Percentiles rank a stretch among this genome's conserved stretches.
Conservation (phyloP, 164 flowering plant species). For the Vitis labrusca region DNA sequence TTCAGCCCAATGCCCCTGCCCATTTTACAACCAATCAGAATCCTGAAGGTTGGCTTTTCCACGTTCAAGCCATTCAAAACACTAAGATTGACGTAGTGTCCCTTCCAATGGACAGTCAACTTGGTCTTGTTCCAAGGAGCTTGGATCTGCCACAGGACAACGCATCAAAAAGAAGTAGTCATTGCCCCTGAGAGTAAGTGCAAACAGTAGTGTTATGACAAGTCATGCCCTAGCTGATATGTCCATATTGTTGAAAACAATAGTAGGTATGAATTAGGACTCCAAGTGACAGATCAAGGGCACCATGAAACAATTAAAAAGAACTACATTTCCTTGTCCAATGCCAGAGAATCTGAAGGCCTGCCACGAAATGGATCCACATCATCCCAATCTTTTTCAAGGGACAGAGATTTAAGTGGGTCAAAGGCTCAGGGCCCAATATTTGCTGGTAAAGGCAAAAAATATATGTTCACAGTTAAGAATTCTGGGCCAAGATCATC, state of each 20-base stretch:
- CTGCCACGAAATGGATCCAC: constrained; percentile 25
- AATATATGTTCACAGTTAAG: constrained; percentile 43
- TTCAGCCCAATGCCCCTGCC: constrained; percentile 55
- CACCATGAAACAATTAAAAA: constrained; percentile 22
- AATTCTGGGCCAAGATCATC: constrained; percentile 47
- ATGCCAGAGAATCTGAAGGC: constrained; percentile 31
- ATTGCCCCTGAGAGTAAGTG: constrained; percentile 22
- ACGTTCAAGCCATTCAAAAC: constrained; percentile 33
- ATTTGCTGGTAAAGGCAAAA: constrained; percentile 53
- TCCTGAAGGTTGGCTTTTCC: constrained; percentile 29
- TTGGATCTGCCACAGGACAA: constrained; percentile 30
- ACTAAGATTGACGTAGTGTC: constrained; percentile 29
- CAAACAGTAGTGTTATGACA: constrained; percentile 15
- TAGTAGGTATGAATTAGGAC: constrained; percentile 16
- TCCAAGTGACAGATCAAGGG: constrained; percentile 27
- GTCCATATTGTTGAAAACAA: constrained; percentile 26
- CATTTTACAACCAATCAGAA: constrained; percentile 49
- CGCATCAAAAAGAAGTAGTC: constrained; percentile 12
- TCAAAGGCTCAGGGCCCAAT: constrained; percentile 40
- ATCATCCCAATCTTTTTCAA: constrained; percentile 26
- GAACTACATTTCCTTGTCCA: constrained; percentile 22
- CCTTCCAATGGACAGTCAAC: constrained; percentile 28
- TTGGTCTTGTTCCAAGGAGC: constrained; percentile 23
- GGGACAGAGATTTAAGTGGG: constrained; percentile 33
- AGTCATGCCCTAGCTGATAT: constrained; percentile 19